Percentiles rank a stretch among this genome's conserved stretches.
Conservation (phyloP, 371 early-diverging fungal genomes). For the Apophysomyces elegans region DNA sequence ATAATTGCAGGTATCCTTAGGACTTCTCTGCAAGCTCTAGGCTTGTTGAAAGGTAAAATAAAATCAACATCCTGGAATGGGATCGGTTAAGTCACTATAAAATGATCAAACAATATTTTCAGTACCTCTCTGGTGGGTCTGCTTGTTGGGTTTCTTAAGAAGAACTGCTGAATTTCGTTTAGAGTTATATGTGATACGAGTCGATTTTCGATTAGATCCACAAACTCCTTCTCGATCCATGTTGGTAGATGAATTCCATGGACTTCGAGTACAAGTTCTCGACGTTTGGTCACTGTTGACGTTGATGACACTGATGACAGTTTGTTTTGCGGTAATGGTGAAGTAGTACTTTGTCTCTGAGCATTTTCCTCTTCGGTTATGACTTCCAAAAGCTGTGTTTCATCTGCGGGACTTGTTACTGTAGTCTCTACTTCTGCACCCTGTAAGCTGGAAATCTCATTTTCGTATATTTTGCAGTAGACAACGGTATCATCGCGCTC, state of each 20-base stretch:
- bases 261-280: constrained; percentile 72
- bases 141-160: constrained; percentile 68
- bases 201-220: constrained; percentile 66
- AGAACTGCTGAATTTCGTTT: constrained; percentile 66
- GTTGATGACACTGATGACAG: background rate
- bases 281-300: background rate
- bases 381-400: background rate
- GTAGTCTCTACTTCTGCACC: background rate
- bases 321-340: background rate
- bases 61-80: constrained; percentile 64
- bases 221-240: constrained; percentile 72
- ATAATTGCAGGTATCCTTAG: constrained; percentile 62
- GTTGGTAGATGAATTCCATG: constrained; percentile 73
- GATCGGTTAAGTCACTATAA: constrained; percentile 1
- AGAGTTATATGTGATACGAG: constrained; percentile 68
- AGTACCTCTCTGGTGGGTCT: constrained; percentile 68
- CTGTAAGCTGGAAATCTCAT: constrained; percentile 4
- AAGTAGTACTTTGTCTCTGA: background rate
- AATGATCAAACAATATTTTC: background rate
- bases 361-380: background rate
- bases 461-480: constrained; percentile 52
- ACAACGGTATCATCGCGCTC: constrained; percentile 60
- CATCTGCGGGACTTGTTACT: background rate
- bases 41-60: constrained; percentile 60
- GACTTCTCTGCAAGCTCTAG: constrained; percentile 40